Evolutionary conservation across 2,329 filamentous ascomycete genomes (phyloP).

Genomic region (Aspergillus ibericus): DNA sequence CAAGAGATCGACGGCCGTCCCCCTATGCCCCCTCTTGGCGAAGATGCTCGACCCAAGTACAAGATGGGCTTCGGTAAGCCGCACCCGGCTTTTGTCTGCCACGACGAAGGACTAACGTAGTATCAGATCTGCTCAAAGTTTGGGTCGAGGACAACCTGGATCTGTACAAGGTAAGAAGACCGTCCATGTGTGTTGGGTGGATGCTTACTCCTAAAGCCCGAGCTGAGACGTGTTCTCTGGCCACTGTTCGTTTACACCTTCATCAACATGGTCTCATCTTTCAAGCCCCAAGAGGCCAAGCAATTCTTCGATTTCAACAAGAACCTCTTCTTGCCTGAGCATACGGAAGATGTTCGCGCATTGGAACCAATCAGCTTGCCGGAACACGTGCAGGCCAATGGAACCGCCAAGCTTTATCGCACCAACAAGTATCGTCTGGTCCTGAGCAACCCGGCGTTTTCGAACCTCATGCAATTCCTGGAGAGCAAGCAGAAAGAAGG

Average conservation of each 20-base stretch:
- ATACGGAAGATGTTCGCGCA: slow-evolving; percentile 74
- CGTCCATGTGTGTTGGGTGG: background rate
- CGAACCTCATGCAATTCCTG: slow-evolving; percentile 80
- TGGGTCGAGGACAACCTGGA: slow-evolving; percentile 94
- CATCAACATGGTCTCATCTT: slow-evolving; percentile 72
- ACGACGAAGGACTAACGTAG: background rate
- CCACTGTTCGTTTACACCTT: slow-evolving; percentile 93
- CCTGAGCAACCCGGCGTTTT: slow-evolving; percentile 80
- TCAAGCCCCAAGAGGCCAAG: slow-evolving; percentile 70
- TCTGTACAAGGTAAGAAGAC: slow-evolving; percentile 73
- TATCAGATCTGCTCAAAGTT: slow-evolving; percentile 63
- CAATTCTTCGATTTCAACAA: slow-evolving; percentile 70
- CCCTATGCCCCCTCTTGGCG: slow-evolving; percentile 64
- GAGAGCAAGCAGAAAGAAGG: slow-evolving; percentile 83
- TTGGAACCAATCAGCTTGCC: slow-evolving; percentile 74
- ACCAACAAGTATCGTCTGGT: slow-evolving; percentile 87
- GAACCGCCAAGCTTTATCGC: slow-evolving; percentile 76
- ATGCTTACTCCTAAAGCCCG: slow-evolving; percentile 58
- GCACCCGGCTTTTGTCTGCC: background rate
- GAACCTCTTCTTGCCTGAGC: slow-evolving; percentile 70
- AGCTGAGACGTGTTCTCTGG: slow-evolving; percentile 85
- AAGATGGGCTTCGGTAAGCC: slow-evolving; percentile 64
- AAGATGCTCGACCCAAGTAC: slow-evolving; percentile 78
- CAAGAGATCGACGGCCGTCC: slow-evolving; percentile 79
- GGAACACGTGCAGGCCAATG: slow-evolving; percentile 74